These are phyloP conservation scores for Geotrichum fermentans DNA, from an alignment of 1,139 yeast genomes.

Conservation along the genomic window DNA sequence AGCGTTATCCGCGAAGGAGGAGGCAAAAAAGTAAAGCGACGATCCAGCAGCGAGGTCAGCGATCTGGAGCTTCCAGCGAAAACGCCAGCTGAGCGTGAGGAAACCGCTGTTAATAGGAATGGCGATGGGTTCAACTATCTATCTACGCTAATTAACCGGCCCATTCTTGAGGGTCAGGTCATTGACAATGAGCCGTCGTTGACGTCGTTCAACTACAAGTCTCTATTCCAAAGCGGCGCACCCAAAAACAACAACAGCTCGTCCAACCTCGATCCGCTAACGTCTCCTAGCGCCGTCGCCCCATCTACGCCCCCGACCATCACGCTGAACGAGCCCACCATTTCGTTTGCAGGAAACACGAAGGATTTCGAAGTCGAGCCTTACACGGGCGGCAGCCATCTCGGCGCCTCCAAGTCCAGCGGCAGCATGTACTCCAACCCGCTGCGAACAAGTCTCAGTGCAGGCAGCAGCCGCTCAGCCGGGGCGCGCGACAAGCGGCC, in stretches of 20 bases:
- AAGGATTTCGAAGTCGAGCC: neutral
- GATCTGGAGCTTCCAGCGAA: neutral
- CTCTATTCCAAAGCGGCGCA: slow-evolving; percentile 4
- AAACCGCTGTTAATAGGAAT: too few relatives aligned
- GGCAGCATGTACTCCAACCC: neutral
- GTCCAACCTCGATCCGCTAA: neutral
- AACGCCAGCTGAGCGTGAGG: neutral
- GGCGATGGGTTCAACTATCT: slow-evolving; percentile 9
- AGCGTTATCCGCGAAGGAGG: neutral
- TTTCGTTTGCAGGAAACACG: neutral
- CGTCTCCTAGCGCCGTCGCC: neutral
- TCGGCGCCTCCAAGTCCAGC: neutral
- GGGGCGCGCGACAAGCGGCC: slow-evolving; percentile 1
- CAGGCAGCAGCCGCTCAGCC: too few relatives aligned
- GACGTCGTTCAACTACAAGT: slow-evolving; percentile 12
- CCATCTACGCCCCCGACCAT: neutral
- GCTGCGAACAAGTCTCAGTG: neutral
- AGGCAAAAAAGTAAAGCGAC: neutral
- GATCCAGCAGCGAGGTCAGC: neutral
- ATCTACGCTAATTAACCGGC: slow-evolving; percentile 7
- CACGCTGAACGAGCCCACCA: neutral
- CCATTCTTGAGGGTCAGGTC: neutral
- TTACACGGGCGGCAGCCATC: neutral
- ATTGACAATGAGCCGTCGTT: neutral
- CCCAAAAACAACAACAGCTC: neutral